Evolutionary conservation across 495 filamentous ascomycete species (phyloP).

Genomic region (Lindgomyces ingoldianus): DNA sequence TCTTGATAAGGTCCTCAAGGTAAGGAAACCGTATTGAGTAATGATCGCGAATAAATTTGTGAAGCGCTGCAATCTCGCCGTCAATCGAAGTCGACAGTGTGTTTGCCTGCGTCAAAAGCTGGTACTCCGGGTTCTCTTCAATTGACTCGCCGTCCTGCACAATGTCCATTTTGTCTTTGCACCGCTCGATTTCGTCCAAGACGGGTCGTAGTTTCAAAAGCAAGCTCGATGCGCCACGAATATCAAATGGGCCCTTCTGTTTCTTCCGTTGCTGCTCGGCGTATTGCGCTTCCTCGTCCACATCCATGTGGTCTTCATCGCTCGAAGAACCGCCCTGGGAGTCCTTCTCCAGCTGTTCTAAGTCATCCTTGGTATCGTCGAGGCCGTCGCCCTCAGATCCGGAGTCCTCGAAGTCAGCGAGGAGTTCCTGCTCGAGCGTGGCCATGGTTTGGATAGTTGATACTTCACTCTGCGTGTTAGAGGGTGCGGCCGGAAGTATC

Average conservation of each 20-base stretch:
- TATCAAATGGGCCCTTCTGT: slow-evolving; percentile 71
- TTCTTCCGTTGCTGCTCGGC: slow-evolving; percentile 53
- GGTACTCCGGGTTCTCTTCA: slow-evolving; percentile 85
- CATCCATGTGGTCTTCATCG: slow-evolving; percentile 53
- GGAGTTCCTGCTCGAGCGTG: slow-evolving; percentile 70
- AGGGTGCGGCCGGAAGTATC: too few species aligned
- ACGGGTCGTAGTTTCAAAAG: slow-evolving; percentile 78
- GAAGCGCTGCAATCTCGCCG: slow-evolving; percentile 86
- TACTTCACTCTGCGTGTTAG: too few species aligned
- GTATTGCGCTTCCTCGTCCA: slow-evolving; percentile 49
- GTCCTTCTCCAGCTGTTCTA: slow-evolving; percentile 42
- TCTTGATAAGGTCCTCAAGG: slow-evolving; percentile 90
- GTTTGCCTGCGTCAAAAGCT: slow-evolving; percentile 79
- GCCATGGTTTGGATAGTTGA: too few species aligned
- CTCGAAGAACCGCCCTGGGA: slow-evolving; percentile 50
- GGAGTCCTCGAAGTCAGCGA: slow-evolving; percentile 83
- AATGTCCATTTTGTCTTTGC: slow-evolving; percentile 62
- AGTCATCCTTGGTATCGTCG: slow-evolving; percentile 35
- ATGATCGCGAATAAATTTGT: slow-evolving; percentile 94
- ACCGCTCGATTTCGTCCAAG: slow-evolving; percentile 74
- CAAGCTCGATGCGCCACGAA: slow-evolving; percentile 69
- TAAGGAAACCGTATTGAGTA: slow-evolving; percentile 94
- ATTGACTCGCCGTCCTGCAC: slow-evolving; percentile 67
- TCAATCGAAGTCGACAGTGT: slow-evolving; percentile 85
- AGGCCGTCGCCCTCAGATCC: slow-evolving; percentile 49